A percentile compares a stretch with the other conserved stretches of the same genome.
phyloP scores from a whole-genome alignment of 129 eudicot genomes.

The Rutidosis leptorrhynchoides region DNA sequence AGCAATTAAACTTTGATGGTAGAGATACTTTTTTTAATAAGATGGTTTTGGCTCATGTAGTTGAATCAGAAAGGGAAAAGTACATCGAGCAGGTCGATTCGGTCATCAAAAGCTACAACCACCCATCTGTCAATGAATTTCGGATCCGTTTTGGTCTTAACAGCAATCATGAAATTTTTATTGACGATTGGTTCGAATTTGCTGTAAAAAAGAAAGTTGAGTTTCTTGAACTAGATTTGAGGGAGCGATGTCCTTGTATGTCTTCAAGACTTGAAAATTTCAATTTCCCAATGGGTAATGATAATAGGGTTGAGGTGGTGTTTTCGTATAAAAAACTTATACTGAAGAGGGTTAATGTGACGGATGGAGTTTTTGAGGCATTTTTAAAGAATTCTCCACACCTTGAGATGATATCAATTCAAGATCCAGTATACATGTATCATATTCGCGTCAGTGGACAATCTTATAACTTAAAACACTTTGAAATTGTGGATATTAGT shows the following conservation, averaged over 20 bases:
- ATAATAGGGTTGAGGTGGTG: background rate
- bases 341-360: slow-evolving; percentile 34
- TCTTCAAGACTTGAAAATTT: too few species aligned
- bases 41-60: too few species aligned
- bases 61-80: slow-evolving; percentile 20
- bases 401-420: background rate
- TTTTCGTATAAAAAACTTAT: slow-evolving; percentile 8
- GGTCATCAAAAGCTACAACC: slow-evolving; percentile 22
- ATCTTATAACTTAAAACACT: background rate
- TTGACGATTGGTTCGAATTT: background rate
- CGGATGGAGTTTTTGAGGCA: background rate
- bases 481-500: slow-evolving; percentile 6
- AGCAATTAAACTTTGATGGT: slow-evolving; percentile 32
- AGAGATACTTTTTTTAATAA: too few species aligned
- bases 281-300: too few species aligned
- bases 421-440: background rate
- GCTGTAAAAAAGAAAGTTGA: slow-evolving; percentile 5
- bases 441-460: background rate
- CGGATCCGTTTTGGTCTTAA: background rate
- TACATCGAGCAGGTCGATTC: slow-evolving; percentile 39
- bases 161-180: background rate
- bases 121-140: background rate
- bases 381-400: background rate
- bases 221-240: background rate
- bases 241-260: background rate